phyloP scores from a whole-genome alignment of 2,329 filamentous ascomycete species.

The Nemania sp. region DNA sequence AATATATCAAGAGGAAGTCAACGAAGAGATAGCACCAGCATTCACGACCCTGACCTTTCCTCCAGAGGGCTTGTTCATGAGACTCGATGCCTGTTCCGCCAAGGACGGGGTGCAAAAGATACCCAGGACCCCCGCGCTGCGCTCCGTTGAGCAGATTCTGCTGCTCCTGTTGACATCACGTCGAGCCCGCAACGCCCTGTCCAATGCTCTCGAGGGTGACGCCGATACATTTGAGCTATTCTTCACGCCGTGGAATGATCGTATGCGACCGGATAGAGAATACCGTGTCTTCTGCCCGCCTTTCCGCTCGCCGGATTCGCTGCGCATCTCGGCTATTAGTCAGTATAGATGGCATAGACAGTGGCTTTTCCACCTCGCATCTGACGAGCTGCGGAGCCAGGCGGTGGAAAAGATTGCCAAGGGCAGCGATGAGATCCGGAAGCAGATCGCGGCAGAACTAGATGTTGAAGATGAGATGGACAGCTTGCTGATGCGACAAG shows the following conservation, averaged over 20 bases:
- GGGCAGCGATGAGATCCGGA: slow-evolving; percentile 32
- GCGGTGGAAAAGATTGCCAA: slow-evolving; percentile 29
- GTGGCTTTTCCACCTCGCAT: slow-evolving; percentile 36
- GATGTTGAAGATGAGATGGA: slow-evolving; percentile 33
- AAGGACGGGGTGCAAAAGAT: slow-evolving; percentile 45
- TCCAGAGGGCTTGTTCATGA: slow-evolving; percentile 47
- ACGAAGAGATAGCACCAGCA: slow-evolving; percentile 38
- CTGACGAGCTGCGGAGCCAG: slow-evolving; percentile 7
- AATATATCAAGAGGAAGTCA: slow-evolving; percentile 41
- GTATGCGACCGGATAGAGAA: slow-evolving; percentile 46
- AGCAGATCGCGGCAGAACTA: slow-evolving; percentile 38
- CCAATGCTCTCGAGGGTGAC: slow-evolving; percentile 31
- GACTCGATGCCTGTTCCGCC: slow-evolving; percentile 48
- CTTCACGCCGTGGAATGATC: slow-evolving; percentile 47
- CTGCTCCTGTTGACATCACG: slow-evolving; percentile 46
- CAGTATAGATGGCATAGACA: slow-evolving; percentile 48
- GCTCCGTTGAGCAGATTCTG: slow-evolving; percentile 42
- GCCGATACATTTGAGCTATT: slow-evolving; percentile 38
- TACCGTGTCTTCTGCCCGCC: slow-evolving; percentile 51
- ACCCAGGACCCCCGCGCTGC: slow-evolving; percentile 37
- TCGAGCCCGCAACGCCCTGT: slow-evolving; percentile 44
- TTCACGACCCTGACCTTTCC: slow-evolving; percentile 39
- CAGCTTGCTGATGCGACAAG: slow-evolving; percentile 42
- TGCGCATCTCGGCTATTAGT: slow-evolving; percentile 44
- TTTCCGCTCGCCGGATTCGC: slow-evolving; percentile 13